Evolutionary conservation across 2,329 filamentous ascomycete genomes (phyloP), one percentile per base, ranked within the genome.

Genomic region (Coniella lustricola): DNA sequence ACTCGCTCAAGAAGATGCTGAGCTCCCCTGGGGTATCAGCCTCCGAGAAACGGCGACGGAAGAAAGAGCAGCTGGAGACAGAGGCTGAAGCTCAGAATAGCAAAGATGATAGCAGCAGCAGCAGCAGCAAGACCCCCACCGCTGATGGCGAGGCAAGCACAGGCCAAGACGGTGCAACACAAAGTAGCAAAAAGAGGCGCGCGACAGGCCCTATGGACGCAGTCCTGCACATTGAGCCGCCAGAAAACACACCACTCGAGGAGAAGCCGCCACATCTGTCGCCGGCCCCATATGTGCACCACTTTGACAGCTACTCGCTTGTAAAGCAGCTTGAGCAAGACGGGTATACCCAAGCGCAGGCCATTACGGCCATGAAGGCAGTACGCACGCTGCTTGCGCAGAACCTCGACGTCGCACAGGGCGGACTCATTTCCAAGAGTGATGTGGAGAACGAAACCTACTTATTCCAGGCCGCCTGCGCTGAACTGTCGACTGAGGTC

Each of bases 381-480:
- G 82, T 97, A 48, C 82, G 91, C 18, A 75, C 76, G 3, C 74
- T 94, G 43, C 70, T 98, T 13, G 82, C 84, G 9, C 73, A 82
- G 17, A 94, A 97, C 62, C 75, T 97, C 50, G 82, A 89, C 49
- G 72, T 90, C 13, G 93, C 93, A 40, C 85, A 86, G 60, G 76
- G 82, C 41, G 86, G 82, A 3, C 73, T 97, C 8, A 87, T 96
- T 10, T 89, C 84, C 64, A 96, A 95, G 67, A 89, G 84, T 38
- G 88, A 95, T 59, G 86, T 95, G 33, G 91, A 97, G 63, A 98
- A 97, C 64, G 87, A 96, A 67, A 84, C 84, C 7, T 98, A 98
- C 63, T 76, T 98, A 10, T 98, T 98, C 71, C 81, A 85, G 46
- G 93, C 93, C 2, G 93, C 93, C 2, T 96, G 91, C 64, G 90